Percentiles rank a stretch among this genome's conserved stretches.
phyloP scores from a whole-genome alignment of 352 stramenopile species.

The Thalassiosira livingstoniorum region DNA sequence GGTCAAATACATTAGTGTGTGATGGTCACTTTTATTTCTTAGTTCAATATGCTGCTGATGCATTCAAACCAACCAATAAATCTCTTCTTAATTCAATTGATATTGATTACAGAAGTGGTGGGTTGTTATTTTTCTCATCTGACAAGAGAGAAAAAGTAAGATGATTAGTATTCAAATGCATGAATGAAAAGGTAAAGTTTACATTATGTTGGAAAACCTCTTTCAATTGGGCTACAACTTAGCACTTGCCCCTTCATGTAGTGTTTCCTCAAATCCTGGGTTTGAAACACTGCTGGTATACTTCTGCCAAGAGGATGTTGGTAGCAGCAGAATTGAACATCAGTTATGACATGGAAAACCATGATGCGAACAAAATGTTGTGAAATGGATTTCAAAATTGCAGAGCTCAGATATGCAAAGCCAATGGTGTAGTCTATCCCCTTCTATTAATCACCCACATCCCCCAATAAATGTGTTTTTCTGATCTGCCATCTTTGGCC shows the following conservation, averaged over 20 bases:
- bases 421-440: no score
- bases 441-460: no score
- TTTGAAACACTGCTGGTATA: no score
- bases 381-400: no score
- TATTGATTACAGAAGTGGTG: neutral
- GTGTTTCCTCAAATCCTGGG: slow-evolving; percentile 29
- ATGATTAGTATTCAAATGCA: neutral
- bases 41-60: neutral
- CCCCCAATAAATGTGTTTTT: no score
- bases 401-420: no score
- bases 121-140: neutral
- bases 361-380: no score
- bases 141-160: neutral
- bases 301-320: no score
- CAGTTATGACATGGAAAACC: no score
- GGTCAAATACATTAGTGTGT: neutral
- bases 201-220: slow-evolving; percentile 17
- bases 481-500: no score
- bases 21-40: neutral
- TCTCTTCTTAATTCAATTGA: neutral
- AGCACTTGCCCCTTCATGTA: neutral
- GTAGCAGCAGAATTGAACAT: no score
- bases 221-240: slow-evolving; percentile 34
- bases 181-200: neutral
- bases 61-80: neutral